phyloP scores from a whole-genome alignment of 2,329 filamentous ascomycete species.

The Chrysosporium keratinophilum region DNA sequence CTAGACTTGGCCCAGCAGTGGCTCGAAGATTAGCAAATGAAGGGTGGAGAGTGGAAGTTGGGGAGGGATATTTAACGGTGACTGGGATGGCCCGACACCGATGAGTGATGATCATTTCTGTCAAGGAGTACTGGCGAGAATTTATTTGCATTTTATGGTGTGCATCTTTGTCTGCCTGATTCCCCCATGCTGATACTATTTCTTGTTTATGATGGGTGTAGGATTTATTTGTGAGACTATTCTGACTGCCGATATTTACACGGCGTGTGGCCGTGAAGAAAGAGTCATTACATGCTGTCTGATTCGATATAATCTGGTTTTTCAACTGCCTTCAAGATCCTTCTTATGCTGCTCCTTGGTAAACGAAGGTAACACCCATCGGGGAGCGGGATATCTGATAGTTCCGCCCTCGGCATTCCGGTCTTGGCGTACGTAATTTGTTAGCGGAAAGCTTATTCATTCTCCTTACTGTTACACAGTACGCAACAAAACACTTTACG shows the following conservation, averaged over 20 bases:
- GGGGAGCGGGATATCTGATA: background rate
- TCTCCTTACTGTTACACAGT: too few relatives aligned
- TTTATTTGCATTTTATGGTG: background rate
- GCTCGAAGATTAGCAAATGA: constrained; percentile 61
- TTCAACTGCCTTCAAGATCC: background rate
- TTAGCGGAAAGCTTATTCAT: background rate
- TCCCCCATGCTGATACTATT: too few relatives aligned
- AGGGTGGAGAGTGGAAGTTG: constrained; percentile 71
- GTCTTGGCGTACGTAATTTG: background rate
- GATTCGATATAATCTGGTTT: too few relatives aligned
- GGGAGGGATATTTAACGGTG: constrained; percentile 60
- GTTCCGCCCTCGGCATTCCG: background rate
- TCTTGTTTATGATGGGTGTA: too few relatives aligned
- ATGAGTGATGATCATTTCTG: constrained; percentile 14
- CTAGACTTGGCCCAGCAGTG: constrained; percentile 69
- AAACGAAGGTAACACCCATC: too few relatives aligned
- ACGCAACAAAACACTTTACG: background rate
- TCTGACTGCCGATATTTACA: too few relatives aligned
- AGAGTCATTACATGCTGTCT: too few relatives aligned
- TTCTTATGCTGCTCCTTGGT: too few relatives aligned
- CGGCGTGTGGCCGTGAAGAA: too few relatives aligned
- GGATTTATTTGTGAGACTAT: too few relatives aligned
- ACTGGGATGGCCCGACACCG: constrained; percentile 43
- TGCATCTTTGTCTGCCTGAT: background rate
- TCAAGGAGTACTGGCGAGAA: background rate